These are phyloP conservation scores for Pontederia paniculata DNA, from an alignment of 176 grass and related monocot genomes.

Conservation along the genomic window DNA sequence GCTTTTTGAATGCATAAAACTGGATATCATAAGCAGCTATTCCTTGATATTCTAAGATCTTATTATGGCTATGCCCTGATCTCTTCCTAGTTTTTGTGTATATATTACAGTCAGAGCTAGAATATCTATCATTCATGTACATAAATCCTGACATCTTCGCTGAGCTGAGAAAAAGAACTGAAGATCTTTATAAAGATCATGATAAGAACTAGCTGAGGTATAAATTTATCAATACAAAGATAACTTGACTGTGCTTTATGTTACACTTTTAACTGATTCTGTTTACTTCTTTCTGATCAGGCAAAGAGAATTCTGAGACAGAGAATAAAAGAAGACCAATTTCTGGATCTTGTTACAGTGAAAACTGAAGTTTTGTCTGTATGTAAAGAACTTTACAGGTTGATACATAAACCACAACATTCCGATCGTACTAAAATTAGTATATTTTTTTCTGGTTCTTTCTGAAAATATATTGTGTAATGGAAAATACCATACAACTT, in stretches of 20 bases:
- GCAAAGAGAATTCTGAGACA: slow-evolving; percentile 80
- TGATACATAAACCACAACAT: background rate
- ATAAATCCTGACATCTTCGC: slow-evolving; percentile 53
- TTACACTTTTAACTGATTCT: background rate
- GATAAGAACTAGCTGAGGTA: slow-evolving; percentile 94
- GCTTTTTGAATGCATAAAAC: too few relatives aligned
- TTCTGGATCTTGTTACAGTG: slow-evolving; percentile 74
- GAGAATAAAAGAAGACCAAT: slow-evolving; percentile 79
- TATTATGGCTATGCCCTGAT: background rate
- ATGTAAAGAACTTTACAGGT: slow-evolving; percentile 98
- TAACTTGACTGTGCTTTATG: background rate
- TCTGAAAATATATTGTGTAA: too few relatives aligned
- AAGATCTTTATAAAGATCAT: slow-evolving; percentile 60
- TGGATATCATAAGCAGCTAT: too few relatives aligned
- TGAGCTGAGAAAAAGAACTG: slow-evolving; percentile 75
- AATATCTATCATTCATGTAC: slow-evolving; percentile 97
- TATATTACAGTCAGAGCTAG: slow-evolving; percentile 68
- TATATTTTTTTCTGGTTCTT: too few relatives aligned
- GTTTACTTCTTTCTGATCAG: slow-evolving; percentile 31
- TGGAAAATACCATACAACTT: too few relatives aligned
- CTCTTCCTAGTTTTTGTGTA: slow-evolving; percentile 4
- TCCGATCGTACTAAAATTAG: too few relatives aligned
- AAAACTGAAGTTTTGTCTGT: slow-evolving; percentile 76
- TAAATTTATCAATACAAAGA: slow-evolving; percentile 3
- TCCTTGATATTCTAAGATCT: too few relatives aligned